Percentiles rank a stretch among this genome's conserved stretches.
These are phyloP conservation scores for Kalanchoe fedtschenkoi DNA, from an alignment of 164 flowering plant genomes.

Conservation along the genomic window DNA sequence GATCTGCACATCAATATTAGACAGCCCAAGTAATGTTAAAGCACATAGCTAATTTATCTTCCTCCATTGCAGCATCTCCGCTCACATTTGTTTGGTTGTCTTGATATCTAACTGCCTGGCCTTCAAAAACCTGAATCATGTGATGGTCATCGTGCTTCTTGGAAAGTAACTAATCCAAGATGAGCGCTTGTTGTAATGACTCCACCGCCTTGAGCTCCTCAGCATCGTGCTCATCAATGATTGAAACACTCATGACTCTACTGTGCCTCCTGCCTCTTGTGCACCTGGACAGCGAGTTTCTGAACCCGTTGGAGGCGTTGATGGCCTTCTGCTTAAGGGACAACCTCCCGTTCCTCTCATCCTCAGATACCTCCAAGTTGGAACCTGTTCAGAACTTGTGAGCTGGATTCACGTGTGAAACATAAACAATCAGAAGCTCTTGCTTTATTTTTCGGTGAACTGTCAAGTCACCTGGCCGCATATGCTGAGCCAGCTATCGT, in stretches of 20 bases:
- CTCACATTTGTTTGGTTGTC: constrained; percentile 7
- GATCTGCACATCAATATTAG: no score
- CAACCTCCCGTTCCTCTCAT: constrained; percentile 62
- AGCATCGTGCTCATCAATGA: constrained; percentile 65
- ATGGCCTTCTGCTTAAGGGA: constrained; percentile 73
- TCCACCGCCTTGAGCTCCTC: constrained; percentile 89
- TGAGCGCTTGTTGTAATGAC: constrained; percentile 82
- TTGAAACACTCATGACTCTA: constrained; percentile 46
- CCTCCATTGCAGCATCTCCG: constrained; percentile 6
- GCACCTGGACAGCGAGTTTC: constrained; percentile 50
- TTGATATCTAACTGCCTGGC: constrained; percentile 6
- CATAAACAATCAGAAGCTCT: background rate
- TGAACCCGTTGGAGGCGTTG: constrained; percentile 66
- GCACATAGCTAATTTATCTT: no score
- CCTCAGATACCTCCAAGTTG: constrained; percentile 51
- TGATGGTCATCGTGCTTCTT: constrained; percentile 84
- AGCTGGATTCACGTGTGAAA: no score
- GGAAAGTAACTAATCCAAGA: constrained; percentile 82
- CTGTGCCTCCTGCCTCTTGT: constrained; percentile 54
- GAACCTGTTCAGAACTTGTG: constrained; percentile 10
- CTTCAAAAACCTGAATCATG: constrained; percentile 9
- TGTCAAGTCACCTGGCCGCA: background rate
- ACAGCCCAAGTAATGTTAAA: no score
- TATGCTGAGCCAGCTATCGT: background rate
- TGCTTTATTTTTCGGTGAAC: no score